Conservation (phyloP, 495 filamentous ascomycete genomes). For the Lophiostoma macrostomum region DNA sequence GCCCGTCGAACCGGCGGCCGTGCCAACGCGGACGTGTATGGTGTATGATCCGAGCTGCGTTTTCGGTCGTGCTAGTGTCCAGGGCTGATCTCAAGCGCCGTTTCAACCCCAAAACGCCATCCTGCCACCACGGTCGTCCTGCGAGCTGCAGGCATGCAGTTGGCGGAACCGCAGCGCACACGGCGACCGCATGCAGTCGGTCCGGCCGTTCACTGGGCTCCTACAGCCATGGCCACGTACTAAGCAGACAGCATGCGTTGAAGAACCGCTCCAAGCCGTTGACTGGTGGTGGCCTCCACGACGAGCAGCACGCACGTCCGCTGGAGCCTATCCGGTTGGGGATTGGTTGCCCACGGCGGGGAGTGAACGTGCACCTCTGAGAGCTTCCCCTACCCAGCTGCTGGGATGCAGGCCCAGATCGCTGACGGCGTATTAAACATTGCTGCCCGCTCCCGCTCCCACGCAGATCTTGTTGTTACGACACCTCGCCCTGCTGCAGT, state of each 20-base stretch:
- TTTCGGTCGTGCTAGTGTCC: too few relatives aligned
- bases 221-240: not conserved
- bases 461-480: conserved; percentile 1
- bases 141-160: not conserved
- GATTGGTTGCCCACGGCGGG: not conserved
- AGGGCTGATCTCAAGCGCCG: too few relatives aligned
- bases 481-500: not conserved
- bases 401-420: conserved; percentile 17
- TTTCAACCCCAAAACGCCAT: not conserved
- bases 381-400: not conserved
- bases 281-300: not conserved
- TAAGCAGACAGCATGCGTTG: not conserved
- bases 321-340: not conserved
- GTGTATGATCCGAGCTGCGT: too few relatives aligned
- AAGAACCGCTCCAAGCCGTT: conserved; percentile 11
- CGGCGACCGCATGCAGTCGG: conserved; percentile 22
- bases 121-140: not conserved
- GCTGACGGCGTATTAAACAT: not conserved
- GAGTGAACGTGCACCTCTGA: conserved; percentile 5
- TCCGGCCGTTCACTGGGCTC: not conserved
- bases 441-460: conserved; percentile 7
- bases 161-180: not conserved
- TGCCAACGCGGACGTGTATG: too few relatives aligned
- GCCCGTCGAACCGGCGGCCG: too few relatives aligned
- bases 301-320: not conserved